Percentiles rank a stretch among this genome's conserved stretches.
Conservation (phyloP, 2,329 filamentous ascomycete species). For the Penicillium digitatum region DNA sequence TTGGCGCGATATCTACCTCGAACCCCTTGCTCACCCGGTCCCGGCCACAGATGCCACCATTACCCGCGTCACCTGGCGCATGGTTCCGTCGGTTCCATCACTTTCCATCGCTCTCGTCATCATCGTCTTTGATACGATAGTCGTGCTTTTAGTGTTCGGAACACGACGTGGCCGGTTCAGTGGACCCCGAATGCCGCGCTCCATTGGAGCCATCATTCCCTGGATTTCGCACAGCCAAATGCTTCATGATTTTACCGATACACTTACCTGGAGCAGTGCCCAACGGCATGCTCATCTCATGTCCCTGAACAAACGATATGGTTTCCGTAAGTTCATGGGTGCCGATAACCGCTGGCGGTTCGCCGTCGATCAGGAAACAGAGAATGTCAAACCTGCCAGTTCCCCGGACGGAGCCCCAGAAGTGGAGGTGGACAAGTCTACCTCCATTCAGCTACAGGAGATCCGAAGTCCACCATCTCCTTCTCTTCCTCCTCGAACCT, state of each 20-base stretch:
- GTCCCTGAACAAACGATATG: conserved; percentile 30
- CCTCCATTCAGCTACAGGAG: conserved; percentile 20
- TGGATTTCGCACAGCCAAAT: conserved; percentile 36
- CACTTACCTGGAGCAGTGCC: conserved; percentile 28
- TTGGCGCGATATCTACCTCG: conserved; percentile 33
- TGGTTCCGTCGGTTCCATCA: conserved; percentile 30
- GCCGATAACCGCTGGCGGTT: conserved; percentile 30
- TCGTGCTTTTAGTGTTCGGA: conserved; percentile 33
- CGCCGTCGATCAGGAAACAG: conserved; percentile 32
- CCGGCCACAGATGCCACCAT: conserved; percentile 26
- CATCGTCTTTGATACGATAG: conserved; percentile 31
- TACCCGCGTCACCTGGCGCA: conserved; percentile 30
- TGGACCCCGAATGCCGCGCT: conserved; percentile 33
- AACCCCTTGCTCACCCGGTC: conserved; percentile 19
- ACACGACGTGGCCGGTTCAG: conserved; percentile 33
- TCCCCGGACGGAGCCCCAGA: neutral
- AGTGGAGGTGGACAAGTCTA: conserved; percentile 21
- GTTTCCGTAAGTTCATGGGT: conserved; percentile 31
- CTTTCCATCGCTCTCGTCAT: conserved; percentile 28
- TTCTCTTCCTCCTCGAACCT: neutral
- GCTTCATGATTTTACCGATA: conserved; percentile 30
- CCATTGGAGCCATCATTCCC: conserved; percentile 33
- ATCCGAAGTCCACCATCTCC: conserved; percentile 1
- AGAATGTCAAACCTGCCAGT: neutral
- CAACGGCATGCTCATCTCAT: conserved; percentile 27